Evolutionary conservation across 306 rosid genomes (phyloP), one percentile per base, ranked within the genome.

Genomic region (Dalbergia cochinchinensis): DNA sequence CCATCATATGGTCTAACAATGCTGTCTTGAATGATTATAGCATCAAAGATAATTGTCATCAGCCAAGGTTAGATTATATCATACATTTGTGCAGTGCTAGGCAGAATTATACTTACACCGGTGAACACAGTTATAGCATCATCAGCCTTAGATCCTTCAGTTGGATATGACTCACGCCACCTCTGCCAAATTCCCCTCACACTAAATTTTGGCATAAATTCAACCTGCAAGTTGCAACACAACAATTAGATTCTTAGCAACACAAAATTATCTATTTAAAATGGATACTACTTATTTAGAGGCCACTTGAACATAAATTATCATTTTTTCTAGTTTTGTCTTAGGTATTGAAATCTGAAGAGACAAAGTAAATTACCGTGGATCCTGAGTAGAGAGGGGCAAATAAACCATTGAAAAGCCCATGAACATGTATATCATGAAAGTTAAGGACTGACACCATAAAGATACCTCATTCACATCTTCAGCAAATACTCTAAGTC

Each of bases 121-220:
- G 99, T 95, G 82, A 95, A 95, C 8, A 91, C 87, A 22, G 97
- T 91, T 74, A 88, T 83, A 70, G 91, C 86, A 72, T 86, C 94
- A 37, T 88, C 87, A 37, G 86, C 75, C 73, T 88, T 89, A 33
- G 85, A 67, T 82, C 91, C 94, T 54, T 78, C 83, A 31, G 77
- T 64, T 59, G 99, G 94, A 91, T 91, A 91, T 48, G 99, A 87
- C 42, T 95, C 96, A 26, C 96, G 93, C 99, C 98, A 95, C 78
- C 96, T 89, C 77, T 92, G 94, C 99, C 99, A 95, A 69, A 95
- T 70, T 74, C 96, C 96, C 55, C 96, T 86, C 78, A 95, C 99
- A 65, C 97, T 95, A 86, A 95, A 92, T 87, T 92, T 95, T 67
- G 98, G 97, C 90, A 95, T 61, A 84, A 95, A 95, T 80, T 95